phyloP scores from a whole-genome alignment of 441 rosid genomes.

The Francoa sonchifolia region DNA sequence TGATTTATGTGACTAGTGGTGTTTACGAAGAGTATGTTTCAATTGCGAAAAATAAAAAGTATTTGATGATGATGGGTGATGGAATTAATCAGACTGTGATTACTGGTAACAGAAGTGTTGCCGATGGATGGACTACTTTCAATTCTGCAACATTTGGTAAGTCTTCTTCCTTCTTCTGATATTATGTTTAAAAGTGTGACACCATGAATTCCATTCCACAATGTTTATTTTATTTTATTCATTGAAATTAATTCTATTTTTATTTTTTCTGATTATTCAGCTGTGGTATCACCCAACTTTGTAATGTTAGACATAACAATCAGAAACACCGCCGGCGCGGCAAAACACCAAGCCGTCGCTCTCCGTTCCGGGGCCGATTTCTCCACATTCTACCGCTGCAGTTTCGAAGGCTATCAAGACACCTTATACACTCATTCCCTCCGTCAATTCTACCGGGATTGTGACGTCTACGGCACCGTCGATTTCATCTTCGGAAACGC shows the following conservation, averaged over 20 bases:
- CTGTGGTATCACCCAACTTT: slow-evolving; percentile 40
- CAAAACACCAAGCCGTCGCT: slow-evolving; percentile 64
- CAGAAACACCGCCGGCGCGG: slow-evolving; percentile 64
- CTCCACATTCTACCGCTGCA: slow-evolving; percentile 58
- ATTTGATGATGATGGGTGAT: slow-evolving; percentile 2
- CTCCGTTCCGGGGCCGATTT: slow-evolving; percentile 49
- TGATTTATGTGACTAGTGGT: slow-evolving; percentile 3
- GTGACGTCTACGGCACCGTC: slow-evolving; percentile 64
- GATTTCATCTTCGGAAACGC: slow-evolving; percentile 76
- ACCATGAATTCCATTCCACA: no score
- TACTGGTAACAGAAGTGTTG: slow-evolving; percentile 1
- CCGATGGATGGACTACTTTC: not conserved
- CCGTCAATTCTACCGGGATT: slow-evolving; percentile 67
- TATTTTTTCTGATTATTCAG: slow-evolving; percentile 15
- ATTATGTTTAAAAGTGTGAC: no score
- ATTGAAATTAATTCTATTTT: no score
- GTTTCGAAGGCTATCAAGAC: slow-evolving; percentile 77
- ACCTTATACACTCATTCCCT: slow-evolving; percentile 58
- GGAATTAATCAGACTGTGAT: slow-evolving; percentile 7
- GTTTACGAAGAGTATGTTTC: slow-evolving; percentile 1
- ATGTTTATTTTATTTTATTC: no score
- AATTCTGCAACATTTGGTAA: slow-evolving; percentile 34
- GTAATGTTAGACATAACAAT: slow-evolving; percentile 36
- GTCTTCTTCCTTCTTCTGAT: no score
- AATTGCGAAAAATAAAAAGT: not conserved